Conservation (phyloP, 768 basidiomycete species). For the Saitozyma podzolica region DNA sequence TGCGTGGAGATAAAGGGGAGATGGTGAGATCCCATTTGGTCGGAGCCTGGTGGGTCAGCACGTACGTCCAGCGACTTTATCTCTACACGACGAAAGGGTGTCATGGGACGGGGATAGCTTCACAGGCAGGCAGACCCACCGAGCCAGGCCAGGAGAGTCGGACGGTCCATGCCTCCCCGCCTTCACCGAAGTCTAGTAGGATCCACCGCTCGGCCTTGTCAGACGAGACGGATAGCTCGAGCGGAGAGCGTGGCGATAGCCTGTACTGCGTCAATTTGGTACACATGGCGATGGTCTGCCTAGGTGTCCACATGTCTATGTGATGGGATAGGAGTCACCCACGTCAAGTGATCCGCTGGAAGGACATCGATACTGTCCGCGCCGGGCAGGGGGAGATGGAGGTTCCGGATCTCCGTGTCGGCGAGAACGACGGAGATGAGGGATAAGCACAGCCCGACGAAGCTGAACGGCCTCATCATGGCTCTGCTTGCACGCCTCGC, state of each 20-base stretch:
- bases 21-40: constrained; percentile 5
- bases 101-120: too few species aligned
- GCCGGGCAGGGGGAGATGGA: constrained; percentile 22
- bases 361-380: too few species aligned
- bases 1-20: not conserved
- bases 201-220: constrained; percentile 5
- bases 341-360: not conserved
- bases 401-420: constrained; percentile 41
- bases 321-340: not conserved
- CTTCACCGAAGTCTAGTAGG: constrained; percentile 11
- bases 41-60: constrained; percentile 9
- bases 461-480: too few species aligned
- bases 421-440: constrained; percentile 9
- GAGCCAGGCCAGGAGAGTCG: constrained; percentile 42
- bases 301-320: not conserved
- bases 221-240: constrained; percentile 12
- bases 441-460: not conserved
- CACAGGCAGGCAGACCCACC: constrained; percentile 14
- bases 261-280: constrained; percentile 2
- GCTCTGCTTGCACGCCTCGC: too few species aligned
- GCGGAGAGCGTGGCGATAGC: constrained; percentile 6
- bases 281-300: too few species aligned
- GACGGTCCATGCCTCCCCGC: constrained; percentile 25
- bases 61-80: not conserved
- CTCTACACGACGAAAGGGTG: too few species aligned